phyloP scores from a whole-genome alignment of 768 basidiomycete genomes.

The Hygrocybe coccinea region DNA sequence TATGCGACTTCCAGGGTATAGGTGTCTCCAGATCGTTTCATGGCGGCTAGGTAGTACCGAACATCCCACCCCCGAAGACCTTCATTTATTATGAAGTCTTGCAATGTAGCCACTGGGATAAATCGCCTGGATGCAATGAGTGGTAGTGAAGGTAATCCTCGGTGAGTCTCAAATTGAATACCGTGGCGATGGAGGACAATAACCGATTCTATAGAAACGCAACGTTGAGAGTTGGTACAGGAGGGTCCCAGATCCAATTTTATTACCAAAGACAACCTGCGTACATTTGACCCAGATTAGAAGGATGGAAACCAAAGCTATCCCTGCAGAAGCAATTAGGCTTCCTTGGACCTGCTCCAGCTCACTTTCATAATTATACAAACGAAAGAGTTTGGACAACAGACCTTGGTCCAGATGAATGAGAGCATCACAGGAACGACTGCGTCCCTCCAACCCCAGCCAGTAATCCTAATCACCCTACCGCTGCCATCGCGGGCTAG shows the following conservation, averaged over 20 bases:
- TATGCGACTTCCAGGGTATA: slow-evolving; percentile 51
- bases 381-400: background rate
- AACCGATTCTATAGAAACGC: slow-evolving; percentile 56
- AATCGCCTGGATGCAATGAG: slow-evolving; percentile 46
- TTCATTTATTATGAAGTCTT: slow-evolving; percentile 71
- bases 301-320: slow-evolving; percentile 14
- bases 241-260: background rate
- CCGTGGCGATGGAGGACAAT: slow-evolving; percentile 63
- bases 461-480: slow-evolving; percentile 24
- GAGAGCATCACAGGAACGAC: slow-evolving; percentile 27
- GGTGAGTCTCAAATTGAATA: slow-evolving; percentile 68
- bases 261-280: slow-evolving; percentile 46
- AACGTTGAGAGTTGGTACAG: slow-evolving; percentile 3
- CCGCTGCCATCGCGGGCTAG: slow-evolving; percentile 40
- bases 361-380: background rate
- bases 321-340: slow-evolving; percentile 6
- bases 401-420: slow-evolving; percentile 32
- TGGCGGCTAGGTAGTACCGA: slow-evolving; percentile 57
- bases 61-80: slow-evolving; percentile 69
- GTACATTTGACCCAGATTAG: slow-evolving; percentile 36
- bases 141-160: slow-evolving; percentile 45
- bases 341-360: slow-evolving; percentile 16
- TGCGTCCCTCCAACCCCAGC: slow-evolving; percentile 37
- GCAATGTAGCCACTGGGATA: slow-evolving; percentile 49
- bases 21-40: slow-evolving; percentile 30